Base-by-base conservation (phyloP, 164 flowering plant species). In the Houttuynia cordata region DNA sequence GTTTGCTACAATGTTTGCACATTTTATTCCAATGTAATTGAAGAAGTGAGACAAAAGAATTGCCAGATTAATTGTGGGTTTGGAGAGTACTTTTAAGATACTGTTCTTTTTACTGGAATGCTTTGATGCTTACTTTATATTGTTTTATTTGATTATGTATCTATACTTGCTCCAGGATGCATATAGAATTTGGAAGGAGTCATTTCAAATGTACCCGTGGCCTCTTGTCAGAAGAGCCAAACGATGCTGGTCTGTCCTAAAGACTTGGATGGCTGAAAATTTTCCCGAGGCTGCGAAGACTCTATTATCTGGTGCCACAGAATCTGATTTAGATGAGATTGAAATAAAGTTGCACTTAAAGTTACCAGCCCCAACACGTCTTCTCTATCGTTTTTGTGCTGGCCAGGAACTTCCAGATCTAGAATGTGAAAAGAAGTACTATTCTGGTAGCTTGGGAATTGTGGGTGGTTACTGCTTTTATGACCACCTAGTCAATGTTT, bases 401-500 rank as follows among this genome's bases (percentile, higher is more conserved):
- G 99, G 99, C 53, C 99, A 91, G 64, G 81, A 75, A 12, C 47
- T 74, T 23, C 30, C 52, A 6, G 55, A 25, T 6, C 40, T 58
- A 18, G 57, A 62, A 42, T 51, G 37, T 20, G 24, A 58, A 50
- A 58, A 30, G 34, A 64, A 50, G 22, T 45, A n/a, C 2, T 40
- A 50, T 21, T 65, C 62, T 1, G 17, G 57, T 57, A 21, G 72
- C 39, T 65, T 77, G 77, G 99, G 99, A 53, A 68, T 90, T 10
- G 82, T 93, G 39, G 99, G 99, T 57, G 99, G 99, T 45, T 93
- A 93, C 67, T 70, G 73, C 41, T 79, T 83, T 60, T 86, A 88
- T 68, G 61, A 64, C 8, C 86, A 85, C 51, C 15, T 60, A 5
- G 96, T 86, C 25, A 83, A 90, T 81, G 97, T 90, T 17, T 76